Evolutionary conservation across 257 asterid species (phyloP).

Genomic region (Fraxinus americana): DNA sequence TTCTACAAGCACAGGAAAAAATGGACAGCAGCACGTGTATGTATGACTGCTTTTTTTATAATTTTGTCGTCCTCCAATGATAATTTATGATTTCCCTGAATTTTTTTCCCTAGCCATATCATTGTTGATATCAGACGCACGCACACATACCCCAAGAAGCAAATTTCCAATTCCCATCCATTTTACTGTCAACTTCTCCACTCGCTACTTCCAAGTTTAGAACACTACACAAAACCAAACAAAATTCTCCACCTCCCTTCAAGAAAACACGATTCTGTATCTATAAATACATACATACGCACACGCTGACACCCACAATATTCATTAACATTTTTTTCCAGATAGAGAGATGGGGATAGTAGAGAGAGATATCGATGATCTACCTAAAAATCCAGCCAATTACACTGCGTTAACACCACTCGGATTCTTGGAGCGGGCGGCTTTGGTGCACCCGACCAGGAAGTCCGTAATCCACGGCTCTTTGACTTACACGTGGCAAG

Average conservation of each 20-base stretch:
- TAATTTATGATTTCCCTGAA: too few species aligned
- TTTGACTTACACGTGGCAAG: constrained; percentile 71
- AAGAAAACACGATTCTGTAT: neutral
- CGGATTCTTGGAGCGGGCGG: constrained; percentile 79
- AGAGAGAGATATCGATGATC: constrained; percentile 78
- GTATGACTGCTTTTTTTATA: too few species aligned
- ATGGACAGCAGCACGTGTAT: too few species aligned
- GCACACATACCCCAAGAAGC: neutral
- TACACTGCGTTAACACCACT: constrained; percentile 83
- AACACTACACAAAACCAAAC: neutral
- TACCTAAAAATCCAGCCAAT: constrained; percentile 82
- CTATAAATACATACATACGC: neutral
- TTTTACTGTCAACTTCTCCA: neutral
- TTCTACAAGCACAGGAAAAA: too few species aligned
- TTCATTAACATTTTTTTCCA: neutral
- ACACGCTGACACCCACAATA: neutral
- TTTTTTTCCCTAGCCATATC: too few species aligned
- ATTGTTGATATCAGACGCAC: too few species aligned
- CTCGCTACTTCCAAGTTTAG: neutral
- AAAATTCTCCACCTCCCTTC: neutral
- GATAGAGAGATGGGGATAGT: neutral
- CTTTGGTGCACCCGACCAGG: constrained; percentile 72
- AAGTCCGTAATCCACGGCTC: constrained; percentile 77
- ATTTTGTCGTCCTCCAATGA: too few species aligned
- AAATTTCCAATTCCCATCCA: too few species aligned